These are phyloP conservation scores for Chaetomiaceae sp. DNA, from an alignment of 2,329 filamentous ascomycete genomes.

Conservation along the genomic window DNA sequence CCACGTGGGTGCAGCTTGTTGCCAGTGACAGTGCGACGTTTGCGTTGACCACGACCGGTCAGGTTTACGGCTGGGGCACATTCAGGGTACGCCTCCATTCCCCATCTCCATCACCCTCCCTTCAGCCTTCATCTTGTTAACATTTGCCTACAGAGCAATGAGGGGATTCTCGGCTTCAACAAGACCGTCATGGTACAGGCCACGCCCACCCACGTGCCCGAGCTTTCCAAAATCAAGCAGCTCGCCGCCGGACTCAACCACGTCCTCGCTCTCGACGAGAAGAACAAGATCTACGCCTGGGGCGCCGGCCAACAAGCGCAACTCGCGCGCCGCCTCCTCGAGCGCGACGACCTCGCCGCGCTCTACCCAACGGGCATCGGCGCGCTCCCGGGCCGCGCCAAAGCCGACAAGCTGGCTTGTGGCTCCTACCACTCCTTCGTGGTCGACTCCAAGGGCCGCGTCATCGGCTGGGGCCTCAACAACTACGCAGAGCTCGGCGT, in stretches of 20 bases:
- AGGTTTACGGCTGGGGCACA: conserved; percentile 78
- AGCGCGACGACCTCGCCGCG: conserved; percentile 41
- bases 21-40: conserved; percentile 72
- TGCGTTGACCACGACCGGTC: conserved; percentile 66
- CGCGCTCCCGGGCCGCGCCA: conserved; percentile 42
- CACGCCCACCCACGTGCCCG: conserved; percentile 49
- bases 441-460: conserved; percentile 60
- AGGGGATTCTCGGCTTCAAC: conserved; percentile 42
- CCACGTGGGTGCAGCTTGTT: conserved; percentile 51
- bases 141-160: conserved; percentile 30
- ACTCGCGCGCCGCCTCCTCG: conserved; percentile 54
- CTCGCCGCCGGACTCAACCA: conserved; percentile 66
- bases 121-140: conserved; percentile 8
- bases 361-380: conserved; percentile 32
- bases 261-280: conserved; percentile 59
- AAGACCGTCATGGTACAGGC: conserved; percentile 34
- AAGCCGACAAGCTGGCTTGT: conserved; percentile 56
- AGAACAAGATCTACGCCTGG: conserved; percentile 63
- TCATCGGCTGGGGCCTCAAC: conserved; percentile 82
- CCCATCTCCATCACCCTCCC: neutral
- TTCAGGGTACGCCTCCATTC: conserved; percentile 48
- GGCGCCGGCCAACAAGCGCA: conserved; percentile 64
- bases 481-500: conserved; percentile 65
- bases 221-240: conserved; percentile 59
- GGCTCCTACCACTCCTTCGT: conserved; percentile 82